phyloP scores from a whole-genome alignment of 2,329 filamentous ascomycete genomes.

The Pleurostoma richardsiae region DNA sequence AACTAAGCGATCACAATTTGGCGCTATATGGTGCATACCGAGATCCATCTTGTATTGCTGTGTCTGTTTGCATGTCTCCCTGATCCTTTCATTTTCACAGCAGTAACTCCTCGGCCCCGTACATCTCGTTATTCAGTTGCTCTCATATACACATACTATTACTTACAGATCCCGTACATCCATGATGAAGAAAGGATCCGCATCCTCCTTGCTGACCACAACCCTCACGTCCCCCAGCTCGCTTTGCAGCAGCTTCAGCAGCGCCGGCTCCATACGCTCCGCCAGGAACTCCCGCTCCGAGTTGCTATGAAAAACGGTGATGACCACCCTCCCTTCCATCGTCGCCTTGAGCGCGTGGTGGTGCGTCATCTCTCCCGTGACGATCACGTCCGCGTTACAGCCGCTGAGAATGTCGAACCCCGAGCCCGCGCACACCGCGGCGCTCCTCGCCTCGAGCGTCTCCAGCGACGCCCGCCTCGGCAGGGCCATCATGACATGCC shows the following conservation, averaged over 20 bases:
- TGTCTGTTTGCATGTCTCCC: too few species aligned
- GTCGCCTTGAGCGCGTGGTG: constrained; percentile 85
- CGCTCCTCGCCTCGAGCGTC: constrained; percentile 50
- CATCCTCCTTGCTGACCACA: constrained; percentile 71
- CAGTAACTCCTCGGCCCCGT: too few species aligned
- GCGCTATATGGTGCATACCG: too few species aligned
- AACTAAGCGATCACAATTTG: too few species aligned
- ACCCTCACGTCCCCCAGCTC: constrained; percentile 53
- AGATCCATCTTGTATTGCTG: too few species aligned
- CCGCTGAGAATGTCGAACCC: constrained; percentile 72
- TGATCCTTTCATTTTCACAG: too few species aligned
- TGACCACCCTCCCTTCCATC: constrained; percentile 75
- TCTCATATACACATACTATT: background rate
- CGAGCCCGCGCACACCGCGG: constrained; percentile 87
- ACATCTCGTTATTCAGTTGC: too few species aligned
- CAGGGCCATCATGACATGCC: constrained; percentile 22
- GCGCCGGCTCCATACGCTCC: constrained; percentile 61
- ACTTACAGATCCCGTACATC: constrained; percentile 27
- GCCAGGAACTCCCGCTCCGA: constrained; percentile 81
- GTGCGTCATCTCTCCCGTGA: constrained; percentile 91
- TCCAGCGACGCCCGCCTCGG: constrained; percentile 19
- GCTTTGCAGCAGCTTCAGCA: constrained; percentile 53
- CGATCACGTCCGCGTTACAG: constrained; percentile 69
- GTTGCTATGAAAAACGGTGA: constrained; percentile 89
- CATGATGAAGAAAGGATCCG: constrained; percentile 83